Evolutionary conservation across 768 basidiomycete species (phyloP).

Genomic region (Astraeus odoratus): DNA sequence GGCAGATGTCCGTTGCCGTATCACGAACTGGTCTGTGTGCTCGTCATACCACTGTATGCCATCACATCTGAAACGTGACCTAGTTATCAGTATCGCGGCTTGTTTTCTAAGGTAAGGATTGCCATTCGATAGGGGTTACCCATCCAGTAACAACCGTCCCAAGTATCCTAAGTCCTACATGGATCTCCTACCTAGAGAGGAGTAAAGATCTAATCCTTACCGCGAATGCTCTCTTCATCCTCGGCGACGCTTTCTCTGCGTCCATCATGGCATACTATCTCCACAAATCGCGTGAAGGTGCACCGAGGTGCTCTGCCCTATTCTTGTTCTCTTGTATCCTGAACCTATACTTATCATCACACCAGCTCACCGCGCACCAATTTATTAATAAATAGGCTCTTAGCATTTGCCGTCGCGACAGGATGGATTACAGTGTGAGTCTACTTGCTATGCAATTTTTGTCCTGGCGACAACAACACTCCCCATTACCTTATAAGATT

Average conservation of each 20-base stretch:
- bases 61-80: neutral
- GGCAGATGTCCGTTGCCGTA: neutral
- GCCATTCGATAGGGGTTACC: neutral
- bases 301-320: neutral
- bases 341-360: neutral
- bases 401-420: conserved; percentile 20
- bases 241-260: conserved; percentile 6
- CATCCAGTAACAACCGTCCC: neutral
- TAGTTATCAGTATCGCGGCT: conserved; percentile 2
- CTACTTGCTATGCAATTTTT: neutral
- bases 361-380: neutral
- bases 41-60: neutral
- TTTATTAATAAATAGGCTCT: conserved; percentile 5
- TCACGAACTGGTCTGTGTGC: conserved; percentile 1
- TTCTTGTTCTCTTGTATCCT: neutral
- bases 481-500: conserved; percentile 7
- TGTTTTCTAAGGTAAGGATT: conserved; percentile 1
- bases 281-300: neutral
- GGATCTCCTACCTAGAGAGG: neutral
- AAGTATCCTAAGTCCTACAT: conserved; percentile 1
- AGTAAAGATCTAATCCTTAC: neutral
- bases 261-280: conserved; percentile 3
- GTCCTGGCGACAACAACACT: neutral
- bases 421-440: conserved; percentile 21
- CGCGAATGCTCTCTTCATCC: conserved; percentile 5